Base-by-base conservation (phyloP, 208 protist genomes). In the Crithidia brevicula region DNA sequence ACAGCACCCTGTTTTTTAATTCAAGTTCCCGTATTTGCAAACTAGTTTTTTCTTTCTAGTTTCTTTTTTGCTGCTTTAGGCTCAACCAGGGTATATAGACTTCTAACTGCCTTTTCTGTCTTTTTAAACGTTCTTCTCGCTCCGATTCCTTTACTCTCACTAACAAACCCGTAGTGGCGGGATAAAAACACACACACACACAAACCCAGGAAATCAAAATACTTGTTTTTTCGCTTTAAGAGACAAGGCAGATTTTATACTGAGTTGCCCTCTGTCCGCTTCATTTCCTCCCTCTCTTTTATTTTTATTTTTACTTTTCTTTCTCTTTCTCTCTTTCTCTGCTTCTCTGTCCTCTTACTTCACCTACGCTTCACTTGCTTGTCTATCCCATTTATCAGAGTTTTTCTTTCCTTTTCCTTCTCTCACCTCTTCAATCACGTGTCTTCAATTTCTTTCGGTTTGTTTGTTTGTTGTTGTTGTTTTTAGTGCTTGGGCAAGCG, bases 11-110 rank as follows among this genome's bases (percentile, higher is more conserved):
- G n/a, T n/a, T n/a, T n/a, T n/a, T n/a, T n/a, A n/a, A n/a, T n/a
- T n/a, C n/a, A n/a, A n/a, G n/a, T n/a, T n/a, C n/a, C n/a, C n/a
- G 46, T 20, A 8, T 51, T 20, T 27, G 4, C 46, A 7, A 27
- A 6, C 3, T 62, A 34, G 23, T 45, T 64, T 51, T 15, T 47
- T 52, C 15, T 61, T 58, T 53, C 30, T 16, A 54, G 23, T 43
- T 34, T 50, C 27, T 47, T n/a, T 46, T 45, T 27, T 63, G n/a
- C n/a, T n/a, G n/a, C n/a, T n/a, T n/a, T n/a, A n/a, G n/a, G n/a
- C n/a, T n/a, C n/a, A n/a, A n/a, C n/a, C n/a, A n/a, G n/a, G n/a
- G n/a, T 63, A 31, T 1, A 3, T 25, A 28, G 10, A 23, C 46
- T 30, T 28, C 30, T 51, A 11, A 30, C 11, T 63, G 3, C 36